Percentiles rank a stretch among this genome's conserved stretches.
phyloP scores from a whole-genome alignment of 129 eudicot genomes.

The Chrysanthemum seticuspe region DNA sequence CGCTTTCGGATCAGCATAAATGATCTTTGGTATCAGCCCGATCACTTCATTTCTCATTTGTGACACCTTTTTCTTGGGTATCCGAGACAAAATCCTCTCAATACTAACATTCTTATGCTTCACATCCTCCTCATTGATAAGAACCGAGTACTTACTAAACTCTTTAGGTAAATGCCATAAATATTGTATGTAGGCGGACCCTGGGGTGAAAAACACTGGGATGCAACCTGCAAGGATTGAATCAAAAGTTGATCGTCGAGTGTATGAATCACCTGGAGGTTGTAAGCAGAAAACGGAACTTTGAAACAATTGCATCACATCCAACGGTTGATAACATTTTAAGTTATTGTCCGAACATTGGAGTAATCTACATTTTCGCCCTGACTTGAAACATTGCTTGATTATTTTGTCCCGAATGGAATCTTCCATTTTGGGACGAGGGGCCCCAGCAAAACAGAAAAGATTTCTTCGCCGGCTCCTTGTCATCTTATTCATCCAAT shows the following conservation, averaged over 20 bases:
- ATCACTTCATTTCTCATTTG: constrained; percentile 62
- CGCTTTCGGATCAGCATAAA: constrained; percentile 66
- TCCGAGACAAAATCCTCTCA: constrained; percentile 40
- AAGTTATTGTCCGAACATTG: constrained; percentile 42
- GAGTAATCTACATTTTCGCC: constrained; percentile 42
- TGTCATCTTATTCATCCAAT: constrained; percentile 65
- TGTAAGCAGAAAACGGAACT: constrained; percentile 66
- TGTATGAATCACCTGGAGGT: constrained; percentile 78
- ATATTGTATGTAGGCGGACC: constrained; percentile 82
- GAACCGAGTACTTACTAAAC: constrained; percentile 62
- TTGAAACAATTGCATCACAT: constrained; percentile 61
- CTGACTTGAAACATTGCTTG: constrained; percentile 31
- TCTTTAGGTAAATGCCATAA: constrained; percentile 79
- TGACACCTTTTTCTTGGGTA: constrained; percentile 33
- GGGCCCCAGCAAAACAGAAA: constrained; percentile 71
- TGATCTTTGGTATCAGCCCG: constrained; percentile 58
- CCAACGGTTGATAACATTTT: constrained; percentile 59
- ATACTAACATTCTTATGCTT: constrained; percentile 49
- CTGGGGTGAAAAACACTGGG: constrained; percentile 88
- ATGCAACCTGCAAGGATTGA: constrained; percentile 89
- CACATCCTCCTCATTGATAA: constrained; percentile 61
- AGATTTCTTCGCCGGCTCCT: constrained; percentile 29
- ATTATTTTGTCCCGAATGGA: constrained; percentile 67
- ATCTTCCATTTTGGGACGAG: constrained; percentile 49
- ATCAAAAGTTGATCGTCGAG: constrained; percentile 42